Evolutionary conservation across 495 filamentous ascomycete genomes (phyloP), one percentile per base, ranked within the genome.

Genomic region (Hamigera avellanea): DNA sequence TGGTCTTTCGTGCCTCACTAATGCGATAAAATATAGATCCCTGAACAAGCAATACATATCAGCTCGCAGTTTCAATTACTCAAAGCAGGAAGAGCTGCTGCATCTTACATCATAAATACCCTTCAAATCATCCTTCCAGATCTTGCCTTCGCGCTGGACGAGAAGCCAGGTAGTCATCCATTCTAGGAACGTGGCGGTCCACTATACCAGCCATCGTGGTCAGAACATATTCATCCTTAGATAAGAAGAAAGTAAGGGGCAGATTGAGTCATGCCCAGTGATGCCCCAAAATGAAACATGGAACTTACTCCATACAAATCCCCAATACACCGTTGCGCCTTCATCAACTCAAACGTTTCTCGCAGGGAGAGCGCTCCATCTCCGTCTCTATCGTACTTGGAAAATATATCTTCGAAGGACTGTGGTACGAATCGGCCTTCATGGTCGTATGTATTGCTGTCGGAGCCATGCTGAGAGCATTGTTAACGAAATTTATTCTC

Each of bases 321-420:
- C 18, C 56, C 49, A 6, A 61, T 46, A 14, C 56, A 42, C 37
- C 63, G 48, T 41, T 75, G 59, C 14, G 62, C 67, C 26, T 63
- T 45, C 34, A 43, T 49, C 30, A 69, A 45, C 6, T 60, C 44
- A 15, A 42, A 39, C 23, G 63, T 10, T 36, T 63, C 55, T 23
- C 39, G 8, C 1, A 54, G 12, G 18, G 48, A 44, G 41, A 60
- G 33, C 6, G 47, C 44, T 5, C 52, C 58, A 35, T 60, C 58
- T 36, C 49, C 30, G 18, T 53, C 54, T 4, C 30, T 8, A 30
- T 64, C 70, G 44, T 67, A 75, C 54, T 75, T 74, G 30, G 55
- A 46, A 35, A 79, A 77, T 46, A 73, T 46, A 41, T 76, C 68
- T 54, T 79, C 72, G 43, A 78, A 76, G 8, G 47, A 46, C 53